phyloP scores from a whole-genome alignment of 2,329 filamentous ascomycete genomes.

The Teratosphaeria nubilosa region DNA sequence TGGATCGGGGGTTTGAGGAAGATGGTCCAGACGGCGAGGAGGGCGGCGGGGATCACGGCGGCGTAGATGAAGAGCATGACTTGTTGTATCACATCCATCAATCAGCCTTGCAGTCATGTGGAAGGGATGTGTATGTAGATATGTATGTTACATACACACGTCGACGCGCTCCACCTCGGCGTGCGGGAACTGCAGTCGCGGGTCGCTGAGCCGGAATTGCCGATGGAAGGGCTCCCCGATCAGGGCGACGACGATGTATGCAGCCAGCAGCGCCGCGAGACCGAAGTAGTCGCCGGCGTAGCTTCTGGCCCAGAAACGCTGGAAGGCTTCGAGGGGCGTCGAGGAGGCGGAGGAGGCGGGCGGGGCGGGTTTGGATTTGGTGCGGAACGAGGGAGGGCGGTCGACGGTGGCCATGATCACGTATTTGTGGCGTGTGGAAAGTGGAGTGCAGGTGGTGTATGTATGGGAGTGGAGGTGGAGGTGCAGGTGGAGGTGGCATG shows the following conservation, averaged over 20 bases:
- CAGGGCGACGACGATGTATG: constrained; percentile 54
- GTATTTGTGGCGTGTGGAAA: too few species aligned
- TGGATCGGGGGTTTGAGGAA: constrained; percentile 54
- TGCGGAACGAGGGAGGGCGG: background rate
- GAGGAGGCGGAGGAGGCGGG: background rate
- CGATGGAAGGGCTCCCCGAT: constrained; percentile 80
- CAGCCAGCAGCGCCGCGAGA: constrained; percentile 57
- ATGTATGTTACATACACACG: constrained; percentile 52
- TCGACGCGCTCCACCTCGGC: constrained; percentile 75
- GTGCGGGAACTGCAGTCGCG: constrained; percentile 76
- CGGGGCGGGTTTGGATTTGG: background rate
- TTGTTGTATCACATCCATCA: constrained; percentile 18
- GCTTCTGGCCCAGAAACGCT: constrained; percentile 48
- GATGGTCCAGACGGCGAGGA: constrained; percentile 58
- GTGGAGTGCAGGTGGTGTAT: background rate
- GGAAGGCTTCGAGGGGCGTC: constrained; percentile 10
- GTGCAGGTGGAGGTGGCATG: background rate
- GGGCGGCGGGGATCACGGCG: constrained; percentile 56
- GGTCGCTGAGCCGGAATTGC: constrained; percentile 83
- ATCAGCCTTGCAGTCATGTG: background rate
- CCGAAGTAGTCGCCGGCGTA: constrained; percentile 86
- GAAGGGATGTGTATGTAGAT: too few species aligned
- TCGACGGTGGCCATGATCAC: background rate
- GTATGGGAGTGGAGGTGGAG: background rate
- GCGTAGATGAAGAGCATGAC: constrained; percentile 72